Base-by-base conservation (phyloP, 2,329 filamentous ascomycete genomes). In the Nectriaceae sp. region DNA sequence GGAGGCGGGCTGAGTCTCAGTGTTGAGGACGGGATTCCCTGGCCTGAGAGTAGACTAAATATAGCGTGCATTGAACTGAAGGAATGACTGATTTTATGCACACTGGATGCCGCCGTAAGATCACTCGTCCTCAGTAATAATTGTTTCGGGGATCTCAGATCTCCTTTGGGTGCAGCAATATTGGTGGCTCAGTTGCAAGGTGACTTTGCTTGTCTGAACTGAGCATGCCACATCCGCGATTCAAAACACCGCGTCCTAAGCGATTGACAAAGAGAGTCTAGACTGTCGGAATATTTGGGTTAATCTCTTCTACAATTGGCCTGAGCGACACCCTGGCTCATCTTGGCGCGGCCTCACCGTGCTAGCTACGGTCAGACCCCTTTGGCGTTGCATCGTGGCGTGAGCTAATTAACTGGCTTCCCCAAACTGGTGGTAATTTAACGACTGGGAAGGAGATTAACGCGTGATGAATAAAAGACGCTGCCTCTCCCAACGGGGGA, bases 381-480 rank as follows among this genome's bases (percentile, higher is more conserved):
- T 48, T 49, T 61, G 61, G 52, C 47, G 50, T 37, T 42, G 39
- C 13, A 29, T 43, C 19, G 47, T 61, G 56, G 59, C 52, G 56
- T 58, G 59, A 53, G 54, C 58, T 60, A 61, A 44, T 40, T 40
- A 21, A 44, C 35, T 35, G 20, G 40, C 38, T 47, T n/a, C 13
- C 50, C 35, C 38, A 13, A 35, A 35, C 48, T 29, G 44, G 46
- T 55, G 53, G 51, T 46, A 57, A 49, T 41, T 40, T 35, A 42
- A 18, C 37, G 54, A 54, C 54, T 44, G 31, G 44, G 43, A 38
- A 49, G 31, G 22, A 33, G 39, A 21, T 19, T 48, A 54, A 20
- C n/a, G 54, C 54, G 56, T 56, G 46, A 61, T 61, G 59, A 60
- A 60, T 61, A 61, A 61, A 61, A 61, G 39, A 44, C 49, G 42